Conservation (phyloP, 306 rosid genomes). For the Calophaca sinica region DNA sequence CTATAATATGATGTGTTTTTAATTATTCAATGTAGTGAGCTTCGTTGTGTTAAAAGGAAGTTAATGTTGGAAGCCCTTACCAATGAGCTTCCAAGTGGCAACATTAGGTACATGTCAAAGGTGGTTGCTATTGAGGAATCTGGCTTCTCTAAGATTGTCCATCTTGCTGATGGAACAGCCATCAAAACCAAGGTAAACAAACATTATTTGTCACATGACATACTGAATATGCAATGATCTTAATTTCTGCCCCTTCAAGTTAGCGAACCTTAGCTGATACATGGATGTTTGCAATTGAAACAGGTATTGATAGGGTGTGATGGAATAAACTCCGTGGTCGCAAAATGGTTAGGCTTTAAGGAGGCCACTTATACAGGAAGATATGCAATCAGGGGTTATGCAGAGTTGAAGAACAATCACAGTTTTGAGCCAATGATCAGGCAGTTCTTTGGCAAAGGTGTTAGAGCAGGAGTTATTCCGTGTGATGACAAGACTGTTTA, state of each 20-base stretch:
- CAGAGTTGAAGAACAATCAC: conserved; percentile 42
- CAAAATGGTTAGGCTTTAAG: conserved; percentile 75
- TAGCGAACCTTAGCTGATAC: background rate
- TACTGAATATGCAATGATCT: too few relatives aligned
- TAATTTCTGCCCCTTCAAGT: background rate
- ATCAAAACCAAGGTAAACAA: conserved; percentile 64
- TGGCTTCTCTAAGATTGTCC: conserved; percentile 63
- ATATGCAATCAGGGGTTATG: conserved; percentile 64
- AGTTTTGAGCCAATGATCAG: conserved; percentile 48
- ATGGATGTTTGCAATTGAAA: conserved; percentile 14
- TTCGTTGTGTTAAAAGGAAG: conserved; percentile 64
- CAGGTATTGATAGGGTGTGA: conserved; percentile 83
- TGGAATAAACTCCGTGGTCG: conserved; percentile 83
- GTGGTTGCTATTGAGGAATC: conserved; percentile 74
- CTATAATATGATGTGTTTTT: background rate
- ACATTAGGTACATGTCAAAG: conserved; percentile 74
- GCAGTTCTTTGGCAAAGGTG: conserved; percentile 65
- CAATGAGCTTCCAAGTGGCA: conserved; percentile 70
- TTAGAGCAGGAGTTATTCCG: conserved; percentile 62
- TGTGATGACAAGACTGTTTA: conserved; percentile 55
- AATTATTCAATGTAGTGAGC: conserved; percentile 49
- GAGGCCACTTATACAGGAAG: conserved; percentile 57
- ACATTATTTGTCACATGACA: background rate
- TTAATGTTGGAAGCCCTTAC: conserved; percentile 66
- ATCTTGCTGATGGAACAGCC: conserved; percentile 71